phyloP scores from a whole-genome alignment of 352 stramenopile species.

The Halophytophthora polymorphica region DNA sequence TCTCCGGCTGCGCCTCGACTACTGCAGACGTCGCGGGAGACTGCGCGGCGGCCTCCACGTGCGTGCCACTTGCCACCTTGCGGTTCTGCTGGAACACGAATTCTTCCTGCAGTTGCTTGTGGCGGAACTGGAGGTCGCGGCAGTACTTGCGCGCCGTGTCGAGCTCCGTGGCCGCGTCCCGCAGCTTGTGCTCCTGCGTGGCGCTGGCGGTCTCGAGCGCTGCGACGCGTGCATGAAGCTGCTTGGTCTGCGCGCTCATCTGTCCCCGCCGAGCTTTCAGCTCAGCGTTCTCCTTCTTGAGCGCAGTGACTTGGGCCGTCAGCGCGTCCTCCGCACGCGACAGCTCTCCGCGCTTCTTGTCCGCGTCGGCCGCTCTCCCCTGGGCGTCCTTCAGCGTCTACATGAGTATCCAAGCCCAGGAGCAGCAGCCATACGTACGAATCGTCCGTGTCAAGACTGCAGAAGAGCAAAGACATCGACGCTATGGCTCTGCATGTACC shows the following conservation, averaged over 20 bases:
- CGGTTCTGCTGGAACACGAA: constrained; percentile 58
- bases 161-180: constrained; percentile 41
- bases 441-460: too few relatives aligned
- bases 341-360: constrained; percentile 36
- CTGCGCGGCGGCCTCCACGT: background rate
- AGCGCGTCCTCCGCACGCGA: constrained; percentile 36
- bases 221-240: constrained; percentile 37
- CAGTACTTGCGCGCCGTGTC: constrained; percentile 44
- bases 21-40: background rate
- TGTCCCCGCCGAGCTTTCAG: constrained; percentile 41
- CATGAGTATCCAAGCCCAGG: background rate
- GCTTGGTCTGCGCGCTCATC: constrained; percentile 41
- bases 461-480: too few relatives aligned
- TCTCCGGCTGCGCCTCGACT: constrained; percentile 9
- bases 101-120: constrained; percentile 71
- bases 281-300: constrained; percentile 59
- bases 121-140: constrained; percentile 58
- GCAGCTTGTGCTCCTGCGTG: constrained; percentile 29
- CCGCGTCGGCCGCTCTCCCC: constrained; percentile 31
- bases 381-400: constrained; percentile 45
- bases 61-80: constrained; percentile 12
- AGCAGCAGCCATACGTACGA: background rate
- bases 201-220: constrained; percentile 34
- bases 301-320: constrained; percentile 31
- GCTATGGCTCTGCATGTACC: too few relatives aligned